Evolutionary conservation across 2,329 filamentous ascomycete genomes (phyloP), one percentile per base, ranked within the genome.

Genomic region (Epichloe sp.): DNA sequence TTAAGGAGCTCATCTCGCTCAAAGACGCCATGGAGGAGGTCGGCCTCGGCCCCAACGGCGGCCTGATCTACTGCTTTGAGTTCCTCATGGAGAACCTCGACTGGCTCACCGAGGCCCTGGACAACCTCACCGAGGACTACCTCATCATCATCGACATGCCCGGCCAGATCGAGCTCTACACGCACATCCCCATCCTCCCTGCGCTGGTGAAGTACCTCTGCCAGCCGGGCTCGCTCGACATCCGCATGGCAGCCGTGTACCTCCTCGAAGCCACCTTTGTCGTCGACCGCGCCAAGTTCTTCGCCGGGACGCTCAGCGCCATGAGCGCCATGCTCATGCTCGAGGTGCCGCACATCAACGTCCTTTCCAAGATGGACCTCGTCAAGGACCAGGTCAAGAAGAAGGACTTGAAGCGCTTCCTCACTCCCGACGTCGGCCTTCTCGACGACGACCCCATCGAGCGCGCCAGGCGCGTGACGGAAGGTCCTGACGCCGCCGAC

Each of bases 251-350:
- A 65, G 93, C 93, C 43, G 82, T 91, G 10, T 98, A 97, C 68
- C 80, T 98, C 35, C 83, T 98, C 56, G 93, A 98, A 68, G 88
- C 88, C 12, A 96, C 90, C 8, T 98, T 97, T 65, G 85, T 97
- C 61, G 81, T 96, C 55, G 93, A 98, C 69, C 84, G 88, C 54
- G 87, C 93, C 62, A 98, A 97, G 71, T 98, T 95, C 76, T 97
- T 98, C 68, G 85, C 93, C 0, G 93, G 93, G 12, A 95, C 93
- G 0, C 74, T 98, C 54, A 93, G 86, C 64, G 93, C 93, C 57
- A 97, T 98, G 93, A 94, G 87, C 62, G 90, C 93, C 57, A 98
- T 98, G 93, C 82, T 98, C 62, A 93, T 97, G 88, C 79, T 98
- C 56, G 93, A 97, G 70, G 82, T 97, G 57, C 93, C 93, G 4